Evolutionary conservation across 2,329 filamentous ascomycete genomes (phyloP).

Genomic region (Celoporthe dispersa): DNA sequence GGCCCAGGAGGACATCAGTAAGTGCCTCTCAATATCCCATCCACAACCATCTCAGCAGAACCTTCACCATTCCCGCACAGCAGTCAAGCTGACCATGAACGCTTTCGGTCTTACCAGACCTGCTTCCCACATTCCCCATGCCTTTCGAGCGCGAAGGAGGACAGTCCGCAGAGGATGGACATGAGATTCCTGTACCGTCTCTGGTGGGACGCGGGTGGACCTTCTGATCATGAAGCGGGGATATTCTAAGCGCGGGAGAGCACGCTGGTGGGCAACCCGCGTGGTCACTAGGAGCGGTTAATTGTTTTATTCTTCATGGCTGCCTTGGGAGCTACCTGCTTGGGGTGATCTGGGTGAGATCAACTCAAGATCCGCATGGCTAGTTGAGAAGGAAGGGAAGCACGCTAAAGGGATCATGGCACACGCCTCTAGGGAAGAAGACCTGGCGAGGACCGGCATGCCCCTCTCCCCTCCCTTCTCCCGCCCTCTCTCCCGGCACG

Average conservation of each 20-base stretch:
- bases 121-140: background rate
- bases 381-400: no score
- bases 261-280: background rate
- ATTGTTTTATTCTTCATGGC: no score
- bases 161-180: background rate
- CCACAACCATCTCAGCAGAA: background rate
- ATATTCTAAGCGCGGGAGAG: background rate
- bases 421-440: background rate
- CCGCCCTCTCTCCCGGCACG: no score
- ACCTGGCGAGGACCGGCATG: background rate
- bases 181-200: background rate
- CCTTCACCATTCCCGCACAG: background rate
- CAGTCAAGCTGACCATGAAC: background rate
- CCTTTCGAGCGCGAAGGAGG: background rate
- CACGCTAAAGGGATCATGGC: no score
- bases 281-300: background rate
- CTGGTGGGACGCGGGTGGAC: conserved; percentile 23
- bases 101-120: background rate
- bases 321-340: no score
- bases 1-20: background rate
- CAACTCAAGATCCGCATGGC: no score
- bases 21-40: background rate
- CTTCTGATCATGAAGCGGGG: conserved; percentile 22
- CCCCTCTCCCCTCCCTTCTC: no score
- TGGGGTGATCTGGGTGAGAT: no score